Evolutionary conservation across 306 rosid genomes (phyloP), one percentile per base, ranked within the genome.

Genomic region (Begonia peltatifolia): DNA sequence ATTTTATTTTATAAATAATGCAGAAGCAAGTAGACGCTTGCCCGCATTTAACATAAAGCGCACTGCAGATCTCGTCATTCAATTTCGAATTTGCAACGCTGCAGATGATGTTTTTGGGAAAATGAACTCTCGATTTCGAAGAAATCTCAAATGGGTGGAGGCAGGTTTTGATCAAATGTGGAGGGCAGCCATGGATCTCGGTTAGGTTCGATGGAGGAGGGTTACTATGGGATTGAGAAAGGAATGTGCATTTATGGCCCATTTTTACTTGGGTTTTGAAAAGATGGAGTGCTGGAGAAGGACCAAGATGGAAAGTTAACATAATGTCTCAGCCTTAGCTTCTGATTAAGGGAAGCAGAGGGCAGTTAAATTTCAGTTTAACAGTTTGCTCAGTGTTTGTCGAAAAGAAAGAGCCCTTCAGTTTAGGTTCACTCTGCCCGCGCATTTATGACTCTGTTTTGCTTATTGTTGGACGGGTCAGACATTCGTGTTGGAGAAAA

Each of bases 61-160:
- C 23, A 20, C 23, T 20, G 1, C 23, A 20, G 23, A 20, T 72
- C n/a, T 76, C 82, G 7, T 64, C 12, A 36, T 72, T 75, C 3
- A 83, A 67, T 6, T 54, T 57, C 5, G 74, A 56, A 18, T 62
- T 74, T 25, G 54, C 55, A 53, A 36, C 41, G 17, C 41, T 41
- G 71, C 74, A n/a, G 83, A 63, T 6, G 79, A 71, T 9, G 87
- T 83, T 57, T 57, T 72, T 66, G 18, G 69, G 61, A 35, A 75
- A 50, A 17, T 61, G 75, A 69, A 15, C 9, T 43, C 46, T 68
- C 55, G 68, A 59, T 75, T 77, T 79, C 6, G 75, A 55, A 16
- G 76, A 66, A 46, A 68, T 38, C 42, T 61, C 63, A 64, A 63
- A 50, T 14, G 79, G 64, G 65, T 64, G 14, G 13, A 23, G 53